phyloP scores from a whole-genome alignment of 441 rosid species.

The Biscutella auriculata region DNA sequence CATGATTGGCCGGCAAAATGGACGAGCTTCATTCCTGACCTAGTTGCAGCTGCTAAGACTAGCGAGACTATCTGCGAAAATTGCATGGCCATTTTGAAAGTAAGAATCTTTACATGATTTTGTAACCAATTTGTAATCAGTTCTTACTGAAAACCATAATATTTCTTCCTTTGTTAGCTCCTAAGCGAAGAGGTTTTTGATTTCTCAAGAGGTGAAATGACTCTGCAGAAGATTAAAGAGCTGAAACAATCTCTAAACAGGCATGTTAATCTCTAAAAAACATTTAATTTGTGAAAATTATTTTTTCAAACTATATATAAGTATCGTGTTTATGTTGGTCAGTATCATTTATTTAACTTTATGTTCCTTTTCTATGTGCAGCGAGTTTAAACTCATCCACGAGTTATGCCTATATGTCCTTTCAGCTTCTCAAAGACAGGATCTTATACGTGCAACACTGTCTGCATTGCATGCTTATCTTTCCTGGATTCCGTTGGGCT shows the following conservation, averaged over 20 bases:
- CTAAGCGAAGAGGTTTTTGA: constrained; percentile 99
- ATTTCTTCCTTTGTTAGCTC: constrained; percentile 42
- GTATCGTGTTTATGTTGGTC: constrained; percentile 2
- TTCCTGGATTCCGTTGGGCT: constrained; percentile 99
- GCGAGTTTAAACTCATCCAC: constrained; percentile 98
- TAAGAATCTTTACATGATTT: constrained; percentile 20
- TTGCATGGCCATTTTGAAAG: constrained; percentile 97
- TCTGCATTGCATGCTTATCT: constrained; percentile 98
- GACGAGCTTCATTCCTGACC: constrained; percentile 97
- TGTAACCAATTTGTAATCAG: too few species aligned
- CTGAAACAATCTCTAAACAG: constrained; percentile 95
- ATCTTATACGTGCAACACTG: constrained; percentile 87
- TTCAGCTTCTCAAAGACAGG: constrained; percentile 93
- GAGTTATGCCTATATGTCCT: constrained; percentile 96
- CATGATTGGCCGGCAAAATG: constrained; percentile 99
- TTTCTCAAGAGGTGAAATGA: constrained; percentile 99
- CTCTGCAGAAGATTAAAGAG: constrained; percentile 94
- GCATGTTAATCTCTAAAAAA: too few species aligned
- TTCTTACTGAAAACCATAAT: constrained; percentile 17
- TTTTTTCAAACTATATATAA: not conserved
- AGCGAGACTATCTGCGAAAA: constrained; percentile 99
- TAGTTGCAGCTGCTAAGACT: constrained; percentile 98
- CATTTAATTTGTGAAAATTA: too few species aligned
- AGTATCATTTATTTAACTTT: constrained; percentile 2
- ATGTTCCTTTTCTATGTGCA: constrained; percentile 32